phyloP scores from a whole-genome alignment of 2,329 filamentous ascomycete genomes.

The Colletotrichum orbiculare region DNA sequence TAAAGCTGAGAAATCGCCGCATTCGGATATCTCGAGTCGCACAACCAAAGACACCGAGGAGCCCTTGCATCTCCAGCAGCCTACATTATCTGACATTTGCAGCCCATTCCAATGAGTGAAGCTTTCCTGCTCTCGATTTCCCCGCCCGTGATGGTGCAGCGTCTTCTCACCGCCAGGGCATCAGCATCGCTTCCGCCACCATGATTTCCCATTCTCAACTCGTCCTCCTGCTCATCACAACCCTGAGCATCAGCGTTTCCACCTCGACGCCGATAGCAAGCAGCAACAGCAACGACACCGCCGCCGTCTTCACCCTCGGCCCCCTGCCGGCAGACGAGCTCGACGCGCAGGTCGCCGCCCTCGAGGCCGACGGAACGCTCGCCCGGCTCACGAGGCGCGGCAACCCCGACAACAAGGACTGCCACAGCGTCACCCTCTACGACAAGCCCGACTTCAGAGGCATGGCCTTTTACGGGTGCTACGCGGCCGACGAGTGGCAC shows the following conservation, averaged over 20 bases:
- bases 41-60: too few relatives aligned
- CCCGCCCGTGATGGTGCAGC: too few relatives aligned
- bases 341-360: not conserved
- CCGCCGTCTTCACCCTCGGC: not conserved
- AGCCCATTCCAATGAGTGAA: too few relatives aligned
- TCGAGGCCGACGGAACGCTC: not conserved
- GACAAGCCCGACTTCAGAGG: not conserved
- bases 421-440: not conserved
- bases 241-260: not conserved
- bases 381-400: not conserved
- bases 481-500: not conserved
- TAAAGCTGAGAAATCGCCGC: too few relatives aligned
- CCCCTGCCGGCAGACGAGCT: not conserved
- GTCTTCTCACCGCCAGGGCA: too few relatives aligned
- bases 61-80: too few relatives aligned
- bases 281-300: not conserved
- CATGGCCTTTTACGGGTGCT: not conserved
- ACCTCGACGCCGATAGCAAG: not conserved
- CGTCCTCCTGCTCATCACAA: too few relatives aligned
- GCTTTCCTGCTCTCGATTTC: too few relatives aligned
- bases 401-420: not conserved
- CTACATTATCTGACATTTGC: too few relatives aligned
- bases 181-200: too few relatives aligned
- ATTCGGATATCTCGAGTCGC: too few relatives aligned
- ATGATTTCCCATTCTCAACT: too few relatives aligned